These are phyloP conservation scores for Hirschfeldia incana DNA, from an alignment of 345 rosid species.

Conservation along the genomic window DNA sequence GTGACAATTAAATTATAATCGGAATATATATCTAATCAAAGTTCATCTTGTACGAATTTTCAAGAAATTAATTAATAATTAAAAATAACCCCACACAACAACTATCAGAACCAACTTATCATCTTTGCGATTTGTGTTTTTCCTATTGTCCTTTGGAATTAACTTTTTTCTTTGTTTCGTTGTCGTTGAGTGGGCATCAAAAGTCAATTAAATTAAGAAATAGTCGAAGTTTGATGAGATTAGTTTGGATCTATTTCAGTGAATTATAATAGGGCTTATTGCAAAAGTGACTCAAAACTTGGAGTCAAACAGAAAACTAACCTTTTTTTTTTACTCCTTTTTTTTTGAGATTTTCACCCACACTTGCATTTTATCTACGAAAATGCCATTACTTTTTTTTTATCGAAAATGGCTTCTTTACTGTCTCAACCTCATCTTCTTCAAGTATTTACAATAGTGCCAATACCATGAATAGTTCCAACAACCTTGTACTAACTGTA, in stretches of 20 bases:
- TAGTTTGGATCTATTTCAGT: slow-evolving; percentile 32
- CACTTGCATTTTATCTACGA: too few relatives aligned
- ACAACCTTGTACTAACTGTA: too few relatives aligned
- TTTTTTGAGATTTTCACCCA: too few relatives aligned
- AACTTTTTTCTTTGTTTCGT: slow-evolving; percentile 19
- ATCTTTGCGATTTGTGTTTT: slow-evolving; percentile 13
- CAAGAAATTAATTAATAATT: neutral
- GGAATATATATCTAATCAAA: neutral
- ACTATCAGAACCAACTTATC: slow-evolving; percentile 27
- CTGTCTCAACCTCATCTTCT: too few relatives aligned
- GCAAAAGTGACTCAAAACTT: too few relatives aligned
- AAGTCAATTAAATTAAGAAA: slow-evolving; percentile 38
- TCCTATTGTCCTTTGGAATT: slow-evolving; percentile 19
- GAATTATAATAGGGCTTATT: slow-evolving; percentile 9
- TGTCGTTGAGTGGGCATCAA: slow-evolving; percentile 36
- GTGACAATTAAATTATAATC: neutral
- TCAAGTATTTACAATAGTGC: too few relatives aligned
- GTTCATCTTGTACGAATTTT: neutral
- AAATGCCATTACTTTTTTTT: too few relatives aligned
- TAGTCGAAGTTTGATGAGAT: slow-evolving; percentile 26
- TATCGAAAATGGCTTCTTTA: too few relatives aligned
- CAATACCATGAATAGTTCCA: too few relatives aligned
- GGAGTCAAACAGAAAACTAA: too few relatives aligned
- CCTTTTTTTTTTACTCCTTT: too few relatives aligned
- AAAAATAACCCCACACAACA: neutral